phyloP scores from a whole-genome alignment of 805 yeast species.

The Lipomyces spencermartinsiae region DNA sequence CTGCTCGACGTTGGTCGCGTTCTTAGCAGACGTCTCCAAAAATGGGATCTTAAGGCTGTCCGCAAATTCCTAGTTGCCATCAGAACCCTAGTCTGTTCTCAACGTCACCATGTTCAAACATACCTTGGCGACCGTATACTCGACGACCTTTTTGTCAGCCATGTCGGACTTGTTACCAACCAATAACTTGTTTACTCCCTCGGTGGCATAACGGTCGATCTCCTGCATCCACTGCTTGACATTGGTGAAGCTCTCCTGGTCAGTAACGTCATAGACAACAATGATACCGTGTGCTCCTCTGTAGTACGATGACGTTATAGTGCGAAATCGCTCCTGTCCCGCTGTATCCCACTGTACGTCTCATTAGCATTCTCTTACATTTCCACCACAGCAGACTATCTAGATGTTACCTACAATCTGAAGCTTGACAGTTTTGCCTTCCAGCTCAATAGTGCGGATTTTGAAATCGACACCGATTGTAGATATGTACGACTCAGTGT shows the following conservation, averaged over 20 bases:
- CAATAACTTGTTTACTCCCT: constrained; percentile 92
- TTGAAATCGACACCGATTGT: constrained; percentile 98
- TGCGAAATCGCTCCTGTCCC: constrained; percentile 97
- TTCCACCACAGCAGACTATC: background rate
- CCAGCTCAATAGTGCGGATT: constrained; percentile 70
- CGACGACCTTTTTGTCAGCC: constrained; percentile 92
- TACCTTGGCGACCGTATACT: constrained; percentile 84
- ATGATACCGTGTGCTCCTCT: constrained; percentile 99
- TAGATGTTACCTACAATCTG: constrained; percentile 62
- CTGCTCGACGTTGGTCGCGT: constrained; percentile 96
- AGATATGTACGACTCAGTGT: constrained; percentile 94
- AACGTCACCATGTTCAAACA: background rate
- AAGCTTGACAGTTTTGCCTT: constrained; percentile 95
- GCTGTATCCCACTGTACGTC: constrained; percentile 87
- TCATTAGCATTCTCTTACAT: constrained; percentile 6
- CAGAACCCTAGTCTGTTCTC: background rate
- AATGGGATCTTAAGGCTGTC: constrained; percentile 94
- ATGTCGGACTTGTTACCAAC: constrained; percentile 98
- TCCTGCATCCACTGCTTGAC: constrained; percentile 99
- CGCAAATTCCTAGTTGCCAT: constrained; percentile 72
- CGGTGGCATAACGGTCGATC: constrained; percentile 97
- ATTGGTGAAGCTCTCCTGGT: constrained; percentile 83
- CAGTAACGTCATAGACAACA: constrained; percentile 97
- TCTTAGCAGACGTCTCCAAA: constrained; percentile 94
- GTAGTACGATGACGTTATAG: constrained; percentile 95